Evolutionary conservation across 176 grass and related monocot genomes (phyloP).

Genomic region (Oryza rufipogon): DNA sequence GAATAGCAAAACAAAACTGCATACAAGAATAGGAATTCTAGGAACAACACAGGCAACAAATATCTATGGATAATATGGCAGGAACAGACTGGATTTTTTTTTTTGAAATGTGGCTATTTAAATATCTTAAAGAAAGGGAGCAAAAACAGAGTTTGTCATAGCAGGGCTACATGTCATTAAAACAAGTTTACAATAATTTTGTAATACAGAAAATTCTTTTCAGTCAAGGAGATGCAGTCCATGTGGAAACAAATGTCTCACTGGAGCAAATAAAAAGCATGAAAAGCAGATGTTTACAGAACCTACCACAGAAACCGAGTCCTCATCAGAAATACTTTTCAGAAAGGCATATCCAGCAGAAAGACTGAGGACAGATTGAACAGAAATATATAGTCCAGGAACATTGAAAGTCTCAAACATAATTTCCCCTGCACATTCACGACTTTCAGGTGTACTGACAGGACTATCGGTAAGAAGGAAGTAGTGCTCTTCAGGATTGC

Average conservation of each 20-base stretch:
- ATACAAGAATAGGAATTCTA: background rate
- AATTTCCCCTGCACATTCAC: slow-evolving; percentile 94
- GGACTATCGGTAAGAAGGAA: slow-evolving; percentile 95
- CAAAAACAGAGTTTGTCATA: background rate
- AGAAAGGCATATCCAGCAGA: slow-evolving; percentile 78
- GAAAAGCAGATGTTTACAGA: slow-evolving; percentile 23
- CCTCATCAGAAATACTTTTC: slow-evolving; percentile 55
- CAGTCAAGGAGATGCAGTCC: slow-evolving; percentile 11
- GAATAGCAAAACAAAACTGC: slow-evolving; percentile 13
- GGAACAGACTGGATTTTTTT: background rate
- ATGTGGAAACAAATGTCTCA: slow-evolving; percentile 9
- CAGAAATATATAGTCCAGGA: slow-evolving; percentile 89
- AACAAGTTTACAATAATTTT: background rate
- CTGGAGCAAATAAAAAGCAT: slow-evolving; percentile 32
- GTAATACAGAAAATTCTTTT: background rate
- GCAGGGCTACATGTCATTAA: background rate
- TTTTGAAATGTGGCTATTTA: background rate
- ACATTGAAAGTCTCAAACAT: slow-evolving; percentile 99
- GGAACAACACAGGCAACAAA: slow-evolving; percentile 9
- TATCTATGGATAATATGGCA: slow-evolving; percentile 23
- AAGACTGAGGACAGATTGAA: slow-evolving; percentile 92
- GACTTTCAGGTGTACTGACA: slow-evolving; percentile 82
- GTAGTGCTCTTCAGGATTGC: slow-evolving; percentile 95
- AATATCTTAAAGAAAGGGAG: background rate
- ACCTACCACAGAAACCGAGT: slow-evolving; percentile 62